Percentiles rank a stretch among this genome's conserved stretches.
Evolutionary conservation across 1,139 yeast genomes (phyloP).

Genomic region (Saccharomyces uvarum): DNA sequence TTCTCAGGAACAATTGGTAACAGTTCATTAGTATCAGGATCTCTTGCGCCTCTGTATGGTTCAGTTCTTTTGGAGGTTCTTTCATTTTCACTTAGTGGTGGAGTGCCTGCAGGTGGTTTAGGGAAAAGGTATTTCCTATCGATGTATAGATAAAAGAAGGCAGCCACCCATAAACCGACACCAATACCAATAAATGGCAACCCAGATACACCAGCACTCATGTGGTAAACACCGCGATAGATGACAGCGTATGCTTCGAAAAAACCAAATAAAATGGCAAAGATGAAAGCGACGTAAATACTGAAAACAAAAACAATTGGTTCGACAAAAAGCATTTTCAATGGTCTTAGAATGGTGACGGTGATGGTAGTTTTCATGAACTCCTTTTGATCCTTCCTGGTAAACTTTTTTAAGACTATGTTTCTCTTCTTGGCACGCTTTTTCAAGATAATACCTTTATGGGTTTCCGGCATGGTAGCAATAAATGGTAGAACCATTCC

Average conservation of each 20-base stretch:
- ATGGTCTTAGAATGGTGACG: constrained; percentile 49
- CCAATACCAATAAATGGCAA: constrained; percentile 66
- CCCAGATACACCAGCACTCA: constrained; percentile 56
- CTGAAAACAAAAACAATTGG: constrained; percentile 65
- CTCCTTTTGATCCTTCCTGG: constrained; percentile 26
- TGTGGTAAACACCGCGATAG: constrained; percentile 52
- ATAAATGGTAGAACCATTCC: constrained; percentile 58
- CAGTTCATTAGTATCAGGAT: constrained; percentile 44
- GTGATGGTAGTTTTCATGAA: constrained; percentile 37
- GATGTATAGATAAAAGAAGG: constrained; percentile 41
- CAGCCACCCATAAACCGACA: constrained; percentile 52
- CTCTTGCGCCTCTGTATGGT: constrained; percentile 29
- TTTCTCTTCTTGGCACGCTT: constrained; percentile 55
- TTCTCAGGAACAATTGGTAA: constrained; percentile 41
- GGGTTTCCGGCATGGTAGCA: constrained; percentile 59
- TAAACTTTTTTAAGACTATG: constrained; percentile 37
- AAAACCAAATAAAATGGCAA: constrained; percentile 69
- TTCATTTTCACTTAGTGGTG: constrained; percentile 22
- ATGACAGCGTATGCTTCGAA: constrained; percentile 73
- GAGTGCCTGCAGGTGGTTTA: constrained; percentile 54
- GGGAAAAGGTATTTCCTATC: constrained; percentile 47
- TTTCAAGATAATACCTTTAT: constrained; percentile 51
- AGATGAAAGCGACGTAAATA: constrained; percentile 60
- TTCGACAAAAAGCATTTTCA: constrained; percentile 57
- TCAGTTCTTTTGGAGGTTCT: constrained; percentile 17